Percentiles rank a stretch among this genome's conserved stretches.
Conservation (phyloP, 345 rosid species). For the Psidium friedrichsthalianum region DNA sequence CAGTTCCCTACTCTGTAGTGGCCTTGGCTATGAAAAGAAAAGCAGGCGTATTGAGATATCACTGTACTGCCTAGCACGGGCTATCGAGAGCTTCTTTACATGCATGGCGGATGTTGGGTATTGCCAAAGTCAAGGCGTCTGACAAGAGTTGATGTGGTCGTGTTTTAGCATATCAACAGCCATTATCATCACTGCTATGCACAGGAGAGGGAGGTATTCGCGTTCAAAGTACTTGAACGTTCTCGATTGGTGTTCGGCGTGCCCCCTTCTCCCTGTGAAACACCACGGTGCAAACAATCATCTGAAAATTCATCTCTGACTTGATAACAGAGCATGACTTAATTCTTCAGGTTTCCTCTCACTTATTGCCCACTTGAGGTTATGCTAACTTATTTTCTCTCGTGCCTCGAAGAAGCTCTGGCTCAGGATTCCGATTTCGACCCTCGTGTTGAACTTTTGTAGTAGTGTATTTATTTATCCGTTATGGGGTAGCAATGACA, state of each 20-base stretch:
- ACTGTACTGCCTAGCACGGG: constrained; percentile 93
- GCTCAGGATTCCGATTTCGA: not conserved
- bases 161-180: constrained; percentile 85
- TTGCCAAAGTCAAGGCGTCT: constrained; percentile 38
- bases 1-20: constrained; percentile 85
- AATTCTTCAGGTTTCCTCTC: not conserved
- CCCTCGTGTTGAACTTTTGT: not conserved
- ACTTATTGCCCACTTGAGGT: not conserved
- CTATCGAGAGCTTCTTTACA: constrained; percentile 84
- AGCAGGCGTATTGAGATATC: constrained; percentile 90
- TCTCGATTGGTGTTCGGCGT: constrained; percentile 90
- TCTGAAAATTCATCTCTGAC: not conserved
- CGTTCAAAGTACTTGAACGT: constrained; percentile 88
- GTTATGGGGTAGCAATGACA: not conserved
- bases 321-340: not conserved
- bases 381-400: not conserved
- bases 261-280: constrained; percentile 55
- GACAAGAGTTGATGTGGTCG: constrained; percentile 70
- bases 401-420: not conserved
- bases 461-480: not conserved
- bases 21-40: constrained; percentile 82
- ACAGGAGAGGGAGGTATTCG: constrained; percentile 82
- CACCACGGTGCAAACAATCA: constrained; percentile 28
- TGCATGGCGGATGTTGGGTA: constrained; percentile 63
- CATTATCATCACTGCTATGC: constrained; percentile 91